Percentiles rank a stretch among this genome's conserved stretches.
These are phyloP conservation scores for Aschersonia sp. DNA, from an alignment of 2,329 filamentous ascomycete species.

Conservation along the genomic window DNA sequence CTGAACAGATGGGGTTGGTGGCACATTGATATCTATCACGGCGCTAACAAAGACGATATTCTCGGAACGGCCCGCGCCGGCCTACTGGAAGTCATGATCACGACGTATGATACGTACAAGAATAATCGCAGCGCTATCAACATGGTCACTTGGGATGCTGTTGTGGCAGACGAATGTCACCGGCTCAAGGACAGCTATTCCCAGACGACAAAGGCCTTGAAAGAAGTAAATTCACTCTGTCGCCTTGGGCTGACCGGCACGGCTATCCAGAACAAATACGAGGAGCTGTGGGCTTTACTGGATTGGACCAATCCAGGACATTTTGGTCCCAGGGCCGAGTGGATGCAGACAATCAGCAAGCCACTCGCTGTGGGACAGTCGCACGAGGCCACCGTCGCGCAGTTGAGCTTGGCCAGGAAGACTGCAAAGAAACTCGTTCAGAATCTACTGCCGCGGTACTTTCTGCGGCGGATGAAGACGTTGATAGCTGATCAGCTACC, in stretches of 20 bases:
- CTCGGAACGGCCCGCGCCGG: conserved; percentile 61
- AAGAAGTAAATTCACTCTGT: conserved; percentile 79
- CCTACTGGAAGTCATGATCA: conserved; percentile 78
- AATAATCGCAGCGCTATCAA: conserved; percentile 64
- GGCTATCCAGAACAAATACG: conserved; percentile 94
- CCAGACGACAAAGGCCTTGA: conserved; percentile 73
- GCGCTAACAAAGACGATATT: conserved; percentile 49
- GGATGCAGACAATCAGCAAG: conserved; percentile 63
- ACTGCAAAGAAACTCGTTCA: conserved; percentile 75
- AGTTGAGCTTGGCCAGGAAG: conserved; percentile 66
- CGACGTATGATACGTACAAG: conserved; percentile 83
- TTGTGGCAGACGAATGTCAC: conserved; percentile 91
- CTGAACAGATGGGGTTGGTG: conserved; percentile 90
- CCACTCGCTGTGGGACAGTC: conserved; percentile 81
- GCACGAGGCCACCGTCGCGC: conserved; percentile 72
- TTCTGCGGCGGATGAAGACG: conserved; percentile 83
- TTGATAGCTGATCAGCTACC: conserved; percentile 85
- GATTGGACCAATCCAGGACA: conserved; percentile 90
- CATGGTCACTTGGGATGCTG: conserved; percentile 79
- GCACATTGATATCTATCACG: conserved; percentile 74
- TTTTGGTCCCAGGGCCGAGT: conserved; percentile 50
- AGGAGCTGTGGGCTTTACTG: conserved; percentile 88
- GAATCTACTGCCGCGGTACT: conserved; percentile 79
- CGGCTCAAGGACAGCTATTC: conserved; percentile 67
- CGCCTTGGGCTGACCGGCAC: conserved; percentile 89